Percentiles rank a stretch among this genome's conserved stretches.
These are phyloP conservation scores for Alternaria consortialis DNA, from an alignment of 2,329 filamentous ascomycete genomes.

Conservation along the genomic window DNA sequence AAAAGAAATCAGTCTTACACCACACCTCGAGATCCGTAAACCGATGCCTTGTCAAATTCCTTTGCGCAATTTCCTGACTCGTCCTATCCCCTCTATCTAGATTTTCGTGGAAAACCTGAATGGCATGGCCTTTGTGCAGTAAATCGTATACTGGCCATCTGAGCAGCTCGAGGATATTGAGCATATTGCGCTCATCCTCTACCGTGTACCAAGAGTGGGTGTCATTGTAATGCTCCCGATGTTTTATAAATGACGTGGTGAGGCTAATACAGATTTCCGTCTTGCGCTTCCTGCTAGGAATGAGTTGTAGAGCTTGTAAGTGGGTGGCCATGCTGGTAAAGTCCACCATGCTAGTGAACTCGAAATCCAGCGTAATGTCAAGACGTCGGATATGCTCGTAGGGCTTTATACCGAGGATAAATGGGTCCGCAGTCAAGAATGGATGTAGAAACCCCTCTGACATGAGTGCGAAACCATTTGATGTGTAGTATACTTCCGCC, in stretches of 20 bases:
- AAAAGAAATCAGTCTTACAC: background rate
- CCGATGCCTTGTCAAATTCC: background rate
- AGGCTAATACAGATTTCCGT: background rate
- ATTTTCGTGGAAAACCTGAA: background rate
- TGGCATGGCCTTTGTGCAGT: conserved; percentile 1
- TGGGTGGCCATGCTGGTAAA: background rate
- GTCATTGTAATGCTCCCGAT: background rate
- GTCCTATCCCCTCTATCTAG: background rate
- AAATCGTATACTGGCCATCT: background rate
- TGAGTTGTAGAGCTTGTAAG: background rate
- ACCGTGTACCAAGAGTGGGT: background rate
- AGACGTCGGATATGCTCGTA: background rate
- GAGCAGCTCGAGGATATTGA: background rate
- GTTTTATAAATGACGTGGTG: background rate
- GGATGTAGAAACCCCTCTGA: background rate
- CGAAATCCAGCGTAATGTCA: background rate
- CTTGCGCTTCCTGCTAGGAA: background rate
- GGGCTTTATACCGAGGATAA: background rate
- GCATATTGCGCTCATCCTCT: background rate
- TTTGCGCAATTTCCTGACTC: background rate
- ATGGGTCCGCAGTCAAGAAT: background rate
- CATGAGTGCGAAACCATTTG: background rate
- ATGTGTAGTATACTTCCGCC: background rate
- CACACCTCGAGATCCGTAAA: background rate
- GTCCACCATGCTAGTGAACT: background rate